Evolutionary conservation across 2,329 filamentous ascomycete genomes (phyloP), one percentile per base, ranked within the genome.

Genomic region (Botryotinia narcissicola): DNA sequence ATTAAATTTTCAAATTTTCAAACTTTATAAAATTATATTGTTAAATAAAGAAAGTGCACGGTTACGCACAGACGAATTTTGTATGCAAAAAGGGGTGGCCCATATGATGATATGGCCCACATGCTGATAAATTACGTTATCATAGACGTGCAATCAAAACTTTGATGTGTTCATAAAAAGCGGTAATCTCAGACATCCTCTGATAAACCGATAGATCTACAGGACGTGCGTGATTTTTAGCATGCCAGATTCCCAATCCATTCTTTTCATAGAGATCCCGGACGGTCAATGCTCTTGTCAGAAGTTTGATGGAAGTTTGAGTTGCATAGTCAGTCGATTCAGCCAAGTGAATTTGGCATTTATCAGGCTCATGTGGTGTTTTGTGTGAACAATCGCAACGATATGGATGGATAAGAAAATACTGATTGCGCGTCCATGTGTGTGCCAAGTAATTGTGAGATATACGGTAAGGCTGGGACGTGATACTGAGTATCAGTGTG

Each of bases 391-490:
- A 18, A n/a, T 35, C 25, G 48, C 29, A 37, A 54, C 0, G 46
- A 54, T 40, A 29, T 29, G 64, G 32, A n/a, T 54, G 46, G 46
- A 29, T n/a, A 42, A 62, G 40, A 70, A 32, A 71, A 51, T 71
- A 71, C 63, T 48, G 69, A 71, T 71, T 71, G 40, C 69, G 69
- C 57, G 69, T 63, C 69, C 29, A 62, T 48, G 29, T 22, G 62
- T 37, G 25, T 63, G 42, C 42, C 42, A 71, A 40, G 32, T 14
- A 63, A 37, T 32, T 42, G 25, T n/a, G 20, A 51, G 12, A 12
- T 46, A 29, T 40, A 54, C 48, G 48, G 48, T 54, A 63, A 46
- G 42, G 29, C 54, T 61, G 40, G 54, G 29, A 25, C 42, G 16
- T 12, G 18, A 37, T 37, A n/a, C 60, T 7, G 35, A 64, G 32